A percentile compares a stretch with the other conserved stretches of the same genome.
These are phyloP conservation scores for Blastobotrys niveus DNA, from an alignment of 1,139 yeast species.

Conservation along the genomic window DNA sequence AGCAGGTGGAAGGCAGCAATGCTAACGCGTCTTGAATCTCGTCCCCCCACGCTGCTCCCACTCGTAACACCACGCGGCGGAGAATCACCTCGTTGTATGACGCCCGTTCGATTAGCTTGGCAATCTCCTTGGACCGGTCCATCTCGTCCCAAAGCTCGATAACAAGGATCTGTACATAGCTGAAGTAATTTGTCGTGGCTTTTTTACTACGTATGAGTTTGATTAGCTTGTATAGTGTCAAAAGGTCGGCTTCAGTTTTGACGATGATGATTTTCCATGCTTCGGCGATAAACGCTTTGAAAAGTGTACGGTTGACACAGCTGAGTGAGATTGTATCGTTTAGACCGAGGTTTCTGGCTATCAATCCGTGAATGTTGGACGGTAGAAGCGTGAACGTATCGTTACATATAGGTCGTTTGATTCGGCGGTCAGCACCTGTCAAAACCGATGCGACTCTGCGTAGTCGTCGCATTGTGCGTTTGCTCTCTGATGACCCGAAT, in stretches of 20 bases:
- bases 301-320: conserved; percentile 7
- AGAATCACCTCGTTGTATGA: no score
- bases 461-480: conserved; percentile 5
- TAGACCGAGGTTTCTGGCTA: conserved; percentile 1
- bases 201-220: not conserved
- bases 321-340: not conserved
- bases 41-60: conserved; percentile 14
- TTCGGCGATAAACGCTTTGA: conserved; percentile 6
- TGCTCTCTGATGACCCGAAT: no score
- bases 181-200: conserved; percentile 5
- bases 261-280: conserved; percentile 4
- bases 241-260: not conserved
- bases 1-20: conserved; percentile 1
- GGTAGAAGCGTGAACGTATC: conserved; percentile 11
- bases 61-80: not conserved
- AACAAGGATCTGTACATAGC: conserved; percentile 1
- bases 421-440: not conserved
- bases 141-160: conserved; percentile 9
- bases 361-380: conserved; percentile 5
- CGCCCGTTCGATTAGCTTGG: conserved; percentile 3
- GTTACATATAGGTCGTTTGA: conserved; percentile 8
- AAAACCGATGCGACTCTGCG: conserved; percentile 6
- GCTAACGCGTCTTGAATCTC: conserved; percentile 5
- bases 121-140: conserved; percentile 6
- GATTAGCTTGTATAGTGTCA: not conserved